Conservation (phyloP, 2,329 filamentous ascomycete genomes). For the Bertia moriformis region DNA sequence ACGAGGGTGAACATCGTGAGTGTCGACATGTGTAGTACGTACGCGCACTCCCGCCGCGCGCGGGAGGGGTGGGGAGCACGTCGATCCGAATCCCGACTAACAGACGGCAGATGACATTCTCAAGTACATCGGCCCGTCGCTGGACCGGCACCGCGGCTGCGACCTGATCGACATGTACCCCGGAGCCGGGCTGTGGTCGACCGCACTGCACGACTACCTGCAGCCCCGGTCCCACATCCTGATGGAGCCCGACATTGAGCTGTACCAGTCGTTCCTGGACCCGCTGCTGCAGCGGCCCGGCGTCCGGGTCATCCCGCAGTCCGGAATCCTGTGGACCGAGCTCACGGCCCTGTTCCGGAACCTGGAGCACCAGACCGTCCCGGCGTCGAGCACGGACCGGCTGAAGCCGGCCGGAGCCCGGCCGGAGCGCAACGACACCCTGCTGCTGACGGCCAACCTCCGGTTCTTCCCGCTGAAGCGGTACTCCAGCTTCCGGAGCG, state of each 20-base stretch:
- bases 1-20: background rate
- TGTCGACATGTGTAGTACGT: background rate
- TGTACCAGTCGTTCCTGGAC: constrained; percentile 47
- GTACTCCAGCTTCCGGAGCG: constrained; percentile 36
- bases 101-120: constrained; percentile 50
- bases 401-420: constrained; percentile 19
- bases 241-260: constrained; percentile 52
- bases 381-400: too few relatives aligned
- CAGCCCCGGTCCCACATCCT: constrained; percentile 72
- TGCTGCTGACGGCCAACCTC: constrained; percentile 62
- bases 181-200: constrained; percentile 65
- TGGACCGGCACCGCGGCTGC: constrained; percentile 60
- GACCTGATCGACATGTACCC: constrained; percentile 82
- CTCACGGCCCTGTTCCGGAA: constrained; percentile 36
- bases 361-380: constrained; percentile 26
- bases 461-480: constrained; percentile 32
- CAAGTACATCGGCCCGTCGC: constrained; percentile 50
- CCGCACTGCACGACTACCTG: constrained; percentile 58
- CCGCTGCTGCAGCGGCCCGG: constrained; percentile 34
- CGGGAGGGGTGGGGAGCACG: too few relatives aligned
- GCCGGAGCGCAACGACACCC: constrained; percentile 50
- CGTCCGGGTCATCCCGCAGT: constrained; percentile 34
- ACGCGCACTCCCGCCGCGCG: background rate
- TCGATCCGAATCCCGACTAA: background rate
- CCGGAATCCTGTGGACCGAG: constrained; percentile 44